Conservation (phyloP, 441 rosid genomes). For the Pelargonium fulgidum region DNA sequence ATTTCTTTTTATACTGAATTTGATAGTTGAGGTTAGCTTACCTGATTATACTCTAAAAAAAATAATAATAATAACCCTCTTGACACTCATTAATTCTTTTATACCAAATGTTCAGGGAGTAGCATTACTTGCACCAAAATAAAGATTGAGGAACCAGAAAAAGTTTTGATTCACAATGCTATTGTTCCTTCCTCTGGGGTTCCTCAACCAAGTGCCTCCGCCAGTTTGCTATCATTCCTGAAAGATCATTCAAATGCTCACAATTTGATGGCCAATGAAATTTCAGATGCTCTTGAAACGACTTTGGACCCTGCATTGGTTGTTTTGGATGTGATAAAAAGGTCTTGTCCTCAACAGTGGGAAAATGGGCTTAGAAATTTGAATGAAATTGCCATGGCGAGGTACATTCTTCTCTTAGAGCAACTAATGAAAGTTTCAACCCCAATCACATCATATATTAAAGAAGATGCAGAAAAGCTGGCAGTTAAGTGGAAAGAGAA, state of each 20-base stretch:
- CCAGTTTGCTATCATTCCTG: conserved; percentile 10
- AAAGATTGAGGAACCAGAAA: conserved; percentile 22
- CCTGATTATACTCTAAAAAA: not conserved
- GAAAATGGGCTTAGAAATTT: conserved; percentile 23
- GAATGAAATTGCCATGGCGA: conserved; percentile 24
- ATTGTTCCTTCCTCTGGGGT: conserved; percentile 16
- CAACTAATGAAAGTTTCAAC: conserved; percentile 28
- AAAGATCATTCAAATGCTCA: conserved; percentile 19
- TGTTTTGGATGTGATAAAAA: conserved; percentile 36
- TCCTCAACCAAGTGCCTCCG: conserved; percentile 16
- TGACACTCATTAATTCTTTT: not conserved
- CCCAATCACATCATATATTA: conserved; percentile 22
- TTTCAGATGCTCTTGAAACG: conserved; percentile 26
- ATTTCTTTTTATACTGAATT: not conserved
- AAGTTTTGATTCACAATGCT: conserved; percentile 18
- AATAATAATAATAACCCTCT: not conserved
- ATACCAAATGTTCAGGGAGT: conserved; percentile 16
- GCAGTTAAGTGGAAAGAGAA: conserved; percentile 36
- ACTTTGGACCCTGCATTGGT: conserved; percentile 37
- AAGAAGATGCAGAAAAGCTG: conserved; percentile 25
- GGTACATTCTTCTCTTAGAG: conserved; percentile 25
- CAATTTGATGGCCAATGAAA: conserved; percentile 28
- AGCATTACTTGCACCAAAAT: conserved; percentile 10
- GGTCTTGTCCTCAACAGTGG: conserved; percentile 18
- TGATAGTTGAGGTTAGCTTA: not conserved